Evolutionary conservation across 106 monocot species (phyloP).

Genomic region (Apostasia ramifera): DNA sequence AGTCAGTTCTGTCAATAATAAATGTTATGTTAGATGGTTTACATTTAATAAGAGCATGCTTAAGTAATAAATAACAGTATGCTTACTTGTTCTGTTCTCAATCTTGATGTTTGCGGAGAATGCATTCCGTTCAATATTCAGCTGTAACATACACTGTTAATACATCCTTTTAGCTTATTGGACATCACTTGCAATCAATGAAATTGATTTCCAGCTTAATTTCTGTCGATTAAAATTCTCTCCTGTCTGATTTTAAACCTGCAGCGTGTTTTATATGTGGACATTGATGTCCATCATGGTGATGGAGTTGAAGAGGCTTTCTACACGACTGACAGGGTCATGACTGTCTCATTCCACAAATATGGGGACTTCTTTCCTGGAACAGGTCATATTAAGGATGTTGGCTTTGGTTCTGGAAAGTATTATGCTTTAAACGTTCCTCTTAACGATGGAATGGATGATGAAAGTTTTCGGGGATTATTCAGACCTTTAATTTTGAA

Average conservation of each 20-base stretch:
- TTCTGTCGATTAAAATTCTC: not conserved
- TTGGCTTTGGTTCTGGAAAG: constrained; percentile 30
- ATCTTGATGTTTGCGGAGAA: too few species aligned
- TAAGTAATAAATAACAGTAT: too few species aligned
- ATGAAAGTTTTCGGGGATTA: constrained; percentile 46
- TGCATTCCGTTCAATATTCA: too few species aligned
- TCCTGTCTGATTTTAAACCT: constrained; percentile 8
- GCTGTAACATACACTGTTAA: too few species aligned
- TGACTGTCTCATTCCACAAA: constrained; percentile 48
- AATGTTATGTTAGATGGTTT: too few species aligned
- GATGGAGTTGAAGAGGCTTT: constrained; percentile 48
- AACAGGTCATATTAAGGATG: constrained; percentile 41
- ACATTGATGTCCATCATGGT: constrained; percentile 44
- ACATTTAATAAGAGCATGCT: too few species aligned
- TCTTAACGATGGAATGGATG: constrained; percentile 60
- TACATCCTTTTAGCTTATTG: too few species aligned
- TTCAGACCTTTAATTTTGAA: constrained; percentile 56
- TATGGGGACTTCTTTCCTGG: constrained; percentile 43
- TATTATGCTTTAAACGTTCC: constrained; percentile 71
- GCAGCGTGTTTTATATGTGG: constrained; percentile 46
- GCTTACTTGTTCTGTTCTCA: too few species aligned
- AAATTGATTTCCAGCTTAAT: too few species aligned
- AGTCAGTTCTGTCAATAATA: too few species aligned
- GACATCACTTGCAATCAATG: too few species aligned
- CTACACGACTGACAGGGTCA: constrained; percentile 39